Conservation (phyloP, 108 stramenopile genomes). For the Nitzschia putrida region DNA sequence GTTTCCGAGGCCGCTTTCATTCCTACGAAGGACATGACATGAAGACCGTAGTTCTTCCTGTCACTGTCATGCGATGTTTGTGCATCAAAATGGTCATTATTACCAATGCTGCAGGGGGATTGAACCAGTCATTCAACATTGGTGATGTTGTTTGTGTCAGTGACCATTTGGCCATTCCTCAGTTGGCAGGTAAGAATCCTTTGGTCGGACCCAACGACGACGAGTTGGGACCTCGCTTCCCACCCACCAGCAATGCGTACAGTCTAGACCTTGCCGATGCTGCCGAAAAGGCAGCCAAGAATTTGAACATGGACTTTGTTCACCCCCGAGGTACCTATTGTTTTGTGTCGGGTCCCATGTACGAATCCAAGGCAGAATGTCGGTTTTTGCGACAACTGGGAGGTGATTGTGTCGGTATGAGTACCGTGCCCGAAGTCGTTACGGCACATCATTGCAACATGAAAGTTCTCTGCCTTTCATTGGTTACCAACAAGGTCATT, state of each 20-base stretch:
- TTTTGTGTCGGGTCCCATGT: constrained; percentile 91
- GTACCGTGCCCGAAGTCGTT: constrained; percentile 88
- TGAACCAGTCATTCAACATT: constrained; percentile 73
- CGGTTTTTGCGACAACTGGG: constrained; percentile 69
- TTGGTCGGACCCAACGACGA: constrained; percentile 87
- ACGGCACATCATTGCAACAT: constrained; percentile 90
- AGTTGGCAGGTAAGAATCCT: constrained; percentile 86
- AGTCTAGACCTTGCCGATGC: constrained; percentile 46
- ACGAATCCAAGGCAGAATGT: constrained; percentile 87
- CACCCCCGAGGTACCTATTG: constrained; percentile 80
- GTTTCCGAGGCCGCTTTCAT: constrained; percentile 93
- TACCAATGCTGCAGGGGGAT: constrained; percentile 92
- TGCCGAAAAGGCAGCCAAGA: constrained; percentile 54
- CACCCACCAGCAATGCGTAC: constrained; percentile 81
- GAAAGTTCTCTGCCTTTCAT: constrained; percentile 76
- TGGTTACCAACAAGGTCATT: constrained; percentile 90
- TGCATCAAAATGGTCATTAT: constrained; percentile 78
- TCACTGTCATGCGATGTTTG: constrained; percentile 81
- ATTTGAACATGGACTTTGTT: constrained; percentile 58
- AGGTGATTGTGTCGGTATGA: constrained; percentile 84
- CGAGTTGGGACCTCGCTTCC: constrained; percentile 88
- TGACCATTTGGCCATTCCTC: constrained; percentile 88
- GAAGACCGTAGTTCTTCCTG: constrained; percentile 83
- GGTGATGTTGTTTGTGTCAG: constrained; percentile 87
- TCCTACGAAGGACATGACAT: constrained; percentile 91